A percentile compares a stretch with the other conserved stretches of the same genome.
Conservation (phyloP, 1,284 basidiomycete species). For the Vanrija humicola region DNA sequence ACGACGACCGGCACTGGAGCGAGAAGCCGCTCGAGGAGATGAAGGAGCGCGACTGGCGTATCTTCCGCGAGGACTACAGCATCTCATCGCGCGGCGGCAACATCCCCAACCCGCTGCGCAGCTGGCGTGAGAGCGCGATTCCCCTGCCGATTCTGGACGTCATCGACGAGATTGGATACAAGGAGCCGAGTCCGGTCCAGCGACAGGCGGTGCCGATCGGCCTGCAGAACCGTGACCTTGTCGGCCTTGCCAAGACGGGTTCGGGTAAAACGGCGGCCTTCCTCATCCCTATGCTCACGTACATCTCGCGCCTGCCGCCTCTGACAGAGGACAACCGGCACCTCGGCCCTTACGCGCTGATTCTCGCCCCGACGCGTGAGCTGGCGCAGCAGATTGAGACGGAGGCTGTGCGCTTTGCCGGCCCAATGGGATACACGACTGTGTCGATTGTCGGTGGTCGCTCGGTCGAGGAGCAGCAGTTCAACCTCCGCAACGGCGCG, state of each 20-base stretch:
- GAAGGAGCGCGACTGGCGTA: constrained; percentile 98
- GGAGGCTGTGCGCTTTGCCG: constrained; percentile 86
- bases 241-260: constrained; percentile 97
- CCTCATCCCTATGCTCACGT: constrained; percentile 94
- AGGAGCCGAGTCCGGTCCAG: constrained; percentile 94
- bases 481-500: constrained; percentile 88
- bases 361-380: constrained; percentile 85
- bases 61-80: constrained; percentile 97
- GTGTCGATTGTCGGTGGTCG: constrained; percentile 97
- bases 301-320: constrained; percentile 79
- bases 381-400: constrained; percentile 95
- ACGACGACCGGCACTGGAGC: constrained; percentile 94
- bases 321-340: constrained; percentile 88
- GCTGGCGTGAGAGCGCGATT: constrained; percentile 85
- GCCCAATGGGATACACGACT: constrained; percentile 79
- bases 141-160: constrained; percentile 73
- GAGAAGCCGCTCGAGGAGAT: constrained; percentile 92
- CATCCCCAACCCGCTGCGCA: constrained; percentile 87
- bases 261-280: constrained; percentile 99
- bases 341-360: constrained; percentile 88
- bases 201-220: constrained; percentile 98
- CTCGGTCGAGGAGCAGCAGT: constrained; percentile 93
- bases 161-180: constrained; percentile 89
- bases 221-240: constrained; percentile 89
- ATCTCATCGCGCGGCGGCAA: constrained; percentile 87